Base-by-base conservation (phyloP, 768 basidiomycete genomes). In the Candolleomyces efflorescens region DNA sequence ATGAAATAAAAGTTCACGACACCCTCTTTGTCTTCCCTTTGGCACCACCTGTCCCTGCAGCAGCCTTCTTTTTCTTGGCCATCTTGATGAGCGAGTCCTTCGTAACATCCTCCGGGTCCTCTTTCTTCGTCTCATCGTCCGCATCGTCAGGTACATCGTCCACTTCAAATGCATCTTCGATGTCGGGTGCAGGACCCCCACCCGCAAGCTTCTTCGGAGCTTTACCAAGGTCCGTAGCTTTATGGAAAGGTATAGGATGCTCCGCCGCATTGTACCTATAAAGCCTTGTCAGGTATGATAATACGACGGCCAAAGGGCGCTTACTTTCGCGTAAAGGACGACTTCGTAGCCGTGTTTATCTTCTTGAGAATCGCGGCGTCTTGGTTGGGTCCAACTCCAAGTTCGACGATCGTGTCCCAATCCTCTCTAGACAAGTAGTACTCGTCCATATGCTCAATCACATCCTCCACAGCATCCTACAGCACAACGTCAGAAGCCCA, bases 191-290 rank as follows among this genome's bases (percentile, higher is more conserved):
- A 4, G 89, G 82, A 3, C 85, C 90, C 23, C 46, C 57, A 45
- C 75, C 78, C 1, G 84, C 82, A 39, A 95, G 77, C 65, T 89
- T 95, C 81, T 93, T 95, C 1, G 88, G 84, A 4, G 66, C 76
- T 68, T 89, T 92, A 17, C 90, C 89, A 9, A 92, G 73, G 61
- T 93, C 90, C 60, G 81, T 76, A 3, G 88, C 92, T 65, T 94
- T 95, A 72, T 98, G 86, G 82, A 96, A 98, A 0, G 97, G 85
- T 64, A 99, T 90, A 0, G 97, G 97, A 69, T 98, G 96, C 43
- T 94, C 93, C 15, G 73, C 71, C 9, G 84, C 75, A 71, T 98
- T 98, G 73, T 97, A 99, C 67, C 93, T 96, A 26, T n/a, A 47
- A 24, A 53, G 36, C 39, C n/a, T n/a, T n/a, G 43, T 45, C 7